These are phyloP conservation scores for Metschnikowia amazonensis DNA, from an alignment of 805 yeast genomes.

Conservation along the genomic window DNA sequence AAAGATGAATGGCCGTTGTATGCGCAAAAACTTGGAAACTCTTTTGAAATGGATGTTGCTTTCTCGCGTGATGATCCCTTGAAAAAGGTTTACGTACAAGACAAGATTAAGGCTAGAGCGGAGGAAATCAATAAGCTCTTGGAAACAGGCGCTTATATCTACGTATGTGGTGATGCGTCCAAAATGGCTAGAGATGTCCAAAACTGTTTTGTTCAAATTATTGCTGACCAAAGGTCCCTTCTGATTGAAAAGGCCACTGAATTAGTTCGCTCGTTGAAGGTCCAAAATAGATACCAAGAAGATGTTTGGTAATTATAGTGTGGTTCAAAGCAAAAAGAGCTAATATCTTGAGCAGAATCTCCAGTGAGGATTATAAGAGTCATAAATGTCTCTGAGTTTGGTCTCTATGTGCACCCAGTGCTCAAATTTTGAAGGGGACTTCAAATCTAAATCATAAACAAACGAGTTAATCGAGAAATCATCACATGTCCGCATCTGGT, in stretches of 20 bases:
- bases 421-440: constrained; percentile 39
- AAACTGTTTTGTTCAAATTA: constrained; percentile 57
- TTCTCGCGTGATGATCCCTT: constrained; percentile 70
- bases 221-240: constrained; percentile 60
- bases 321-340: background rate
- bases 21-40: constrained; percentile 53
- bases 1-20: constrained; percentile 86
- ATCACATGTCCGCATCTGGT: background rate
- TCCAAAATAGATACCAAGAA: constrained; percentile 89
- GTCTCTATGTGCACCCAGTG: constrained; percentile 47
- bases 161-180: constrained; percentile 96
- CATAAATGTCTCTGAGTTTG: constrained; percentile 18
- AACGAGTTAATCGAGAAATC: constrained; percentile 26
- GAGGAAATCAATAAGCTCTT: constrained; percentile 53
- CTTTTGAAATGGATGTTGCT: constrained; percentile 74
- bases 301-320: constrained; percentile 76
- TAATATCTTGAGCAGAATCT: constrained; percentile 5
- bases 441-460: constrained; percentile 49
- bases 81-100: constrained; percentile 77
- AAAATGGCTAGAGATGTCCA: constrained; percentile 95
- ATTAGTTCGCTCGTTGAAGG: constrained; percentile 70
- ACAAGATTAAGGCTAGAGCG: constrained; percentile 56
- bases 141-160: constrained; percentile 73
- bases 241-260: constrained; percentile 68
- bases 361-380: constrained; percentile 8